Conservation (phyloP, 371 early-diverging fungal species). For the Lichtheimia corymbifera region DNA sequence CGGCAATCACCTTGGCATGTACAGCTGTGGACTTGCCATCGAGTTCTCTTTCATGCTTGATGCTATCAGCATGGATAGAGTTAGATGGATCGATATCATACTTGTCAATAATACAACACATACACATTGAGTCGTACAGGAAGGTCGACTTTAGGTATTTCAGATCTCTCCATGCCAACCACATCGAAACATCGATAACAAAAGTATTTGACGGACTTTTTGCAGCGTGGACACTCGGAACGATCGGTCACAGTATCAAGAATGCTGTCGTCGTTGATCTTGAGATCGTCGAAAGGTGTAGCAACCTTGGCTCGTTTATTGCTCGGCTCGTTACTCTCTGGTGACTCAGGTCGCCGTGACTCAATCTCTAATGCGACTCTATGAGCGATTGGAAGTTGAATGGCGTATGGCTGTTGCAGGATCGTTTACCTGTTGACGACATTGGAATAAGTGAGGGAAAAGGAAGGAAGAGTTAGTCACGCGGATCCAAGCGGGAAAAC, state of each 20-base stretch:
- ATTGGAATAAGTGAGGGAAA: no score
- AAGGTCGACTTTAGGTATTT: conserved; percentile 67
- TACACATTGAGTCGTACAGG: conserved; percentile 81
- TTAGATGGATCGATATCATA: background rate
- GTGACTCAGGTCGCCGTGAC: no score
- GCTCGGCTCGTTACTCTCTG: background rate
- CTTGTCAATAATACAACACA: conserved; percentile 11
- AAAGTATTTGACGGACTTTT: conserved; percentile 67
- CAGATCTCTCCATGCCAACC: conserved; percentile 50
- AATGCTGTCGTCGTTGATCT: conserved; percentile 42
- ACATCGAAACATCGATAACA: conserved; percentile 73
- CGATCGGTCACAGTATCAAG: conserved; percentile 39
- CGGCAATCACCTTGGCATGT: conserved; percentile 83
- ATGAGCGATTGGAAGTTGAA: no score
- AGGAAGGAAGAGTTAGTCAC: no score
- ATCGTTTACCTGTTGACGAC: no score
- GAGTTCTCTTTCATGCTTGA: conserved; percentile 78
- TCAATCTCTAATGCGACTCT: no score
- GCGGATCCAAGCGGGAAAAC: no score
- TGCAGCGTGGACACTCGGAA: conserved; percentile 56
- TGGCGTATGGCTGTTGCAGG: no score
- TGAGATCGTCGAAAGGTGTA: conserved; percentile 35
- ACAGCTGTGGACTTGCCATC: conserved; percentile 87
- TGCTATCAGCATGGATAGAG: conserved; percentile 30
- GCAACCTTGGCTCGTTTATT: conserved; percentile 5